Conservation (phyloP, 2,329 filamentous ascomycete species). For the Tolypocladium ophioglossoides region DNA sequence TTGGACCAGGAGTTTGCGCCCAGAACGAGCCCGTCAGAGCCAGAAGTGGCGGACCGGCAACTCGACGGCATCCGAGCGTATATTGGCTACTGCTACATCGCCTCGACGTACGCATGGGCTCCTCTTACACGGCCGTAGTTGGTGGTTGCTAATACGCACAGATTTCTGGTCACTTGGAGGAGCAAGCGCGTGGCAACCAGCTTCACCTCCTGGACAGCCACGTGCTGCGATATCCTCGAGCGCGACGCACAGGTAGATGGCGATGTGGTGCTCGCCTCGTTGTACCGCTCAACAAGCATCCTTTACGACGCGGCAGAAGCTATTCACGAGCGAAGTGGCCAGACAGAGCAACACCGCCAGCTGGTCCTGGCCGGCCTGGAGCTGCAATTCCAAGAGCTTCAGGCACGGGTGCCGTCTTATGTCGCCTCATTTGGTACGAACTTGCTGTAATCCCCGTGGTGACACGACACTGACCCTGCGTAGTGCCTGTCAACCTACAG, state of each 20-base stretch:
- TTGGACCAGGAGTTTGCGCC: conserved; percentile 27
- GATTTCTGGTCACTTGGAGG: conserved; percentile 28
- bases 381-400: conserved; percentile 32
- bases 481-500: conserved; percentile 18
- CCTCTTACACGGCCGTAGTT: background rate
- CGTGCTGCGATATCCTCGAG: conserved; percentile 34
- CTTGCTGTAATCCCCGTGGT: conserved; percentile 2
- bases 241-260: conserved; percentile 21
- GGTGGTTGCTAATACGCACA: conserved; percentile 13
- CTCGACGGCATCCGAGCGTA: conserved; percentile 36
- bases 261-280: conserved; percentile 32
- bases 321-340: conserved; percentile 14
- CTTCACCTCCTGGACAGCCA: conserved; percentile 32
- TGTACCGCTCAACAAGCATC: conserved; percentile 30
- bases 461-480: conserved; percentile 4
- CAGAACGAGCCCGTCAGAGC: background rate
- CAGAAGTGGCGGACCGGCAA: conserved; percentile 12
- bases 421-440: conserved; percentile 15
- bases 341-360: conserved; percentile 27
- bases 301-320: conserved; percentile 25
- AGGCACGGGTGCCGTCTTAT: conserved; percentile 21
- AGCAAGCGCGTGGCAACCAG: conserved; percentile 17
- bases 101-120: conserved; percentile 25
- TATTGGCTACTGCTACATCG: conserved; percentile 31
- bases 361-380: conserved; percentile 38